Conservation (phyloP, 169 alveolate genomes). For the Cryptosporidium bovis region DNA sequence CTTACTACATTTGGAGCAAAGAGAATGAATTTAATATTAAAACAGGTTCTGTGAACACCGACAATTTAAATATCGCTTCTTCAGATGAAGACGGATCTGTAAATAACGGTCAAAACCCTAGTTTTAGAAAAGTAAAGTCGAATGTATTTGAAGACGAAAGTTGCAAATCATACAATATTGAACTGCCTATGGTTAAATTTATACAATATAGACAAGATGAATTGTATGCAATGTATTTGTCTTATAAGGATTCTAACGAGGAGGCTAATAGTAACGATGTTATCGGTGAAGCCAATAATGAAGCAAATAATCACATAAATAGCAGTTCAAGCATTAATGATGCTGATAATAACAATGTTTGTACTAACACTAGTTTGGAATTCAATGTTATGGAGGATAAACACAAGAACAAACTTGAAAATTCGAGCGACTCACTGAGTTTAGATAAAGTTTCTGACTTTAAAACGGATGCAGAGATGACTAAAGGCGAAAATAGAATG, state of each 20-base stretch:
- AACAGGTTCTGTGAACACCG: neutral
- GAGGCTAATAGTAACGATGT: neutral
- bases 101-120: no score
- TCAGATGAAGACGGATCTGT: neutral
- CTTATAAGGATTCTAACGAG: constrained; percentile 47
- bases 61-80: no score
- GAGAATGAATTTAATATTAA: constrained; percentile 21
- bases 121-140: neutral
- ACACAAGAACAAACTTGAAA: neutral
- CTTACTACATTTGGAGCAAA: constrained; percentile 47
- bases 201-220: constrained; percentile 71
- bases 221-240: constrained; percentile 61
- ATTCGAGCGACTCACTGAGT: neutral
- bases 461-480: neutral
- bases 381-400: neutral
- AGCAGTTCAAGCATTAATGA: neutral
- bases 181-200: constrained; percentile 55
- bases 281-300: neutral
- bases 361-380: neutral
- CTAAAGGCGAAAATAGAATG: neutral
- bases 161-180: constrained; percentile 32
- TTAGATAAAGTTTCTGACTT: neutral
- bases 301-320: neutral
- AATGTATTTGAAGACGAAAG: constrained; percentile 15
- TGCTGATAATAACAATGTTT: neutral